These are phyloP conservation scores for Lunularia cruciata DNA, from an alignment of 225 moss, liverwort and hornwort genomes.

Conservation along the genomic window DNA sequence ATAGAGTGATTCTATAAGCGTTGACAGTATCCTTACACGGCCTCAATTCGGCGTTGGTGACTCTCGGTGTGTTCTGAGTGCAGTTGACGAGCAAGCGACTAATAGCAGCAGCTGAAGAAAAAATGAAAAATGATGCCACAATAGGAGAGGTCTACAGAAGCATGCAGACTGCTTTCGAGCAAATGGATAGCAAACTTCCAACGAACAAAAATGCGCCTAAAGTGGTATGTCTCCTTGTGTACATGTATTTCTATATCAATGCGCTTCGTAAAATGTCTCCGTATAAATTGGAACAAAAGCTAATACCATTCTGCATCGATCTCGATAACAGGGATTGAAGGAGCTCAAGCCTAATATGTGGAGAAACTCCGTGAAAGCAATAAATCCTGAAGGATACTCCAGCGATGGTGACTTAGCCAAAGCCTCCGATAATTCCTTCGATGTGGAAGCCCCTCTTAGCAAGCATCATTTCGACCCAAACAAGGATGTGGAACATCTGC, in stretches of 20 bases:
- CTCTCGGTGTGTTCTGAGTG: not conserved
- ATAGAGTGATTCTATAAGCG: too few species aligned
- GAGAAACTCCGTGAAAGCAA: conserved; percentile 19
- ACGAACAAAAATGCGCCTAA: conserved; percentile 15
- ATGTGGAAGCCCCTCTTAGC: conserved; percentile 23
- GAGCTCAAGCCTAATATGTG: conserved; percentile 30
- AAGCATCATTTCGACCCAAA: conserved; percentile 52
- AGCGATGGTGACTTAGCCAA: not conserved
- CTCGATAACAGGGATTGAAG: conserved; percentile 35
- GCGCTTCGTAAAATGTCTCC: not conserved
- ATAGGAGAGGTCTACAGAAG: conserved; percentile 44
- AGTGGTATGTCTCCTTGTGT: conserved; percentile 30
- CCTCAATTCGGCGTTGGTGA: too few species aligned
- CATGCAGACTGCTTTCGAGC: conserved; percentile 51
- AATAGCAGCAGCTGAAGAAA: conserved; percentile 47
- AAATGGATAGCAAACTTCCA: conserved; percentile 21
- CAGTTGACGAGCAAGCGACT: conserved; percentile 66
- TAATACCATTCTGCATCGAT: not conserved
- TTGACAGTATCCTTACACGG: not conserved
- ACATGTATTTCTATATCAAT: not conserved
- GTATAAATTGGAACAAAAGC: not conserved
- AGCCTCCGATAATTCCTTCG: not conserved
- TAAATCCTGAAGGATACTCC: conserved; percentile 19
- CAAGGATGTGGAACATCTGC: conserved; percentile 53
- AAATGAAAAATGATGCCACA: conserved; percentile 46